These are phyloP conservation scores for Glonium stellatum DNA, from an alignment of 495 filamentous ascomycete genomes.

Conservation along the genomic window DNA sequence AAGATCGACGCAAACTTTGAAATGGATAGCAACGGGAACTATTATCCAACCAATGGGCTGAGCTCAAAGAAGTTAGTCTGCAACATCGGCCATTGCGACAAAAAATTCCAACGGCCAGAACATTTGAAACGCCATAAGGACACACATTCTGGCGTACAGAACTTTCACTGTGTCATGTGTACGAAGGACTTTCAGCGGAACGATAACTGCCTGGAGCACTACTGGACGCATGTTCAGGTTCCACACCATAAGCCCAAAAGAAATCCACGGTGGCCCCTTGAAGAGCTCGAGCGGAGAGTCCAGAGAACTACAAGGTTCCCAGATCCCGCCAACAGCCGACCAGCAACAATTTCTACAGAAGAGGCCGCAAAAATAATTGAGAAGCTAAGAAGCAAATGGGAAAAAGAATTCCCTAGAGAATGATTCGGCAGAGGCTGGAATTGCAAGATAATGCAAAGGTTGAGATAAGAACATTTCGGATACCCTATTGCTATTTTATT, in stretches of 20 bases:
- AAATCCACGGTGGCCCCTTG: neutral
- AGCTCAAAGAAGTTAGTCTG: neutral
- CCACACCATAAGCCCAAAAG: neutral
- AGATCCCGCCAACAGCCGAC: neutral
- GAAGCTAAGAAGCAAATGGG: neutral
- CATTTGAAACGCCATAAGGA: constrained; percentile 1
- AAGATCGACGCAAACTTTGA: neutral
- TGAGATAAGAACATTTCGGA: neutral
- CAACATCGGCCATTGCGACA: neutral
- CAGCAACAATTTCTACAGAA: neutral
- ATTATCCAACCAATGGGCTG: neutral
- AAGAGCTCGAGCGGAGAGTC: neutral
- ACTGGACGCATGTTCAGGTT: neutral
- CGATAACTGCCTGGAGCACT: neutral
- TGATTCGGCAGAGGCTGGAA: neutral
- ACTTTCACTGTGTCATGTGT: neutral
- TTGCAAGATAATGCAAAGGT: neutral
- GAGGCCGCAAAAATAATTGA: neutral
- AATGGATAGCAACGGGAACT: neutral
- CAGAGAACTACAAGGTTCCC: neutral
- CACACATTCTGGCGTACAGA: neutral
- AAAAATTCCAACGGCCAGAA: neutral
- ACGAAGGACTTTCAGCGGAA: neutral
- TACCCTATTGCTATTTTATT: neutral
- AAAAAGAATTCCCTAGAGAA: neutral